A percentile compares a stretch with the other conserved stretches of the same genome.
Conservation (phyloP, 2,329 filamentous ascomycete species). For the Trichoderma lentiforme region DNA sequence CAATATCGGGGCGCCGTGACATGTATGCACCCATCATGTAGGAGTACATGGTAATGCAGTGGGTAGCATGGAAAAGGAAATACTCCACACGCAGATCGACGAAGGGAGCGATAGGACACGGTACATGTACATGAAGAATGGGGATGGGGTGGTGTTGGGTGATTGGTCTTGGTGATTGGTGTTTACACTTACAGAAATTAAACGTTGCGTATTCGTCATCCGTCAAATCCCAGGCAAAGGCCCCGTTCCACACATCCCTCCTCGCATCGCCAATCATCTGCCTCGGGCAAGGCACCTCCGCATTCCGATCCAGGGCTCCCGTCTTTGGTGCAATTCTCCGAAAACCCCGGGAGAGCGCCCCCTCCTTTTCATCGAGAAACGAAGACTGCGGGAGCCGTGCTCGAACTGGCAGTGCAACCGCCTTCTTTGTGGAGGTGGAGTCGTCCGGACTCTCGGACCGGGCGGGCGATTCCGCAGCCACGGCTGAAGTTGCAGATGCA, state of each 20-base stretch:
- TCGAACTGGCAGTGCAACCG: not conserved
- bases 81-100: not conserved
- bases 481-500: not conserved
- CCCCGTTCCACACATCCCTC: slow-evolving; percentile 4
- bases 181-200: slow-evolving; percentile 8
- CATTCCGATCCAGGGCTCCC: not conserved
- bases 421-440: not conserved
- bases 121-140: not conserved
- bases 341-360: not conserved
- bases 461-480: not conserved
- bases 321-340: slow-evolving; percentile 13
- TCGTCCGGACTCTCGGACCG: not conserved
- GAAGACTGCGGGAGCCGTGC: not conserved
- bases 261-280: slow-evolving; percentile 14
- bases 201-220: slow-evolving; percentile 8
- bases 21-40: not conserved
- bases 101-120: not conserved
- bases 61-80: not conserved
- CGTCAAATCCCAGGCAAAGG: slow-evolving; percentile 13
- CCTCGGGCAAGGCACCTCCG: not conserved
- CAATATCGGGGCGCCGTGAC: not conserved
- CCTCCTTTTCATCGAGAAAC: not conserved
- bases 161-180: not conserved
- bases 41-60: not conserved
- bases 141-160: too few relatives aligned